Base-by-base conservation (phyloP, 2,329 filamentous ascomycete genomes). In the Scorias spongiosa region DNA sequence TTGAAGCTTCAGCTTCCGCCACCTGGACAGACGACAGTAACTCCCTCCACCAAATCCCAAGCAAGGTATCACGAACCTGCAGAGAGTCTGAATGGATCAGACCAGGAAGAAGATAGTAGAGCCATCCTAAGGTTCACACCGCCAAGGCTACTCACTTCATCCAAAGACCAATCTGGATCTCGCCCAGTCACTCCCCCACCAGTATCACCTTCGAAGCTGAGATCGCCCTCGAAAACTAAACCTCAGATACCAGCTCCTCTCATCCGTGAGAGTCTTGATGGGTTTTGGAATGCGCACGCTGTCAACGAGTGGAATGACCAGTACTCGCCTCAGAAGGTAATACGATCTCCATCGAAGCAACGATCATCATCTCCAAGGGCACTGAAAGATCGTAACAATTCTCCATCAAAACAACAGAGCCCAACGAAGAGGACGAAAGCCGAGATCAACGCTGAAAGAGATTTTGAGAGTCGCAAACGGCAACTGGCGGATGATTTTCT, bases 221-320 rank as follows among this genome's bases (percentile, higher is more conserved):
- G 61, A 17, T 74, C 71, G 11, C 71, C 72, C 2, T 66, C 65
- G 1, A 71, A 74, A 51, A 54, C 58, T 15, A 62, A 55, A 41
- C 48, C 56, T 15, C 54, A 57, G 0, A 74, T 79, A 36, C 75
- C 75, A 2, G 63, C 64, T 30, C 73, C 74, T 1, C 72, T 74
- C 2, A 68, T 78, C 45, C 62, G 66, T 20, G 69, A 69, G 17
- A 72, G 63, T 42, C 69, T 69, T 34, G 76, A 80, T 48, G 64
- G 63, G 6, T 80, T 80, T 53, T 81, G 77, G 78, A 66, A 66
- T 42, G 71, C 73, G 48, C 71, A 72, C 10, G 58, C 73, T 12
- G 66, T 77, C 18, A 74, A 80, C 51, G 71, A 75, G 38, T 81
- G 76, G 76, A 78, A 80, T 47, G 76, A 80, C 39, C 65, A 75